Percentiles rank a stretch among this genome's conserved stretches.
phyloP scores from a whole-genome alignment of 495 filamentous ascomycete species.

The Penicillium angulare region DNA sequence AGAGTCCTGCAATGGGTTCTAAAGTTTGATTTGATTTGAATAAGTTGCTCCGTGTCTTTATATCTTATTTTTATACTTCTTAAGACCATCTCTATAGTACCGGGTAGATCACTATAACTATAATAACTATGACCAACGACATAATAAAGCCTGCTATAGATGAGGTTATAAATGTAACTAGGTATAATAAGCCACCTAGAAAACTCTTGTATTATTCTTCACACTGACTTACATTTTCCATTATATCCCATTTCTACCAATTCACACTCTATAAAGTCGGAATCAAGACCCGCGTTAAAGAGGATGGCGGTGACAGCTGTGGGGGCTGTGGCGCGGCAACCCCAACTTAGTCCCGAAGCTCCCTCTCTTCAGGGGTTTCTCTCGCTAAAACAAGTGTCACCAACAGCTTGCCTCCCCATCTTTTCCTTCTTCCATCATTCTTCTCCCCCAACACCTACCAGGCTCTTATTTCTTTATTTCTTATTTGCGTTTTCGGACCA shows the following conservation, averaged over 20 bases:
- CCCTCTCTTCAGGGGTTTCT: slow-evolving; percentile 36
- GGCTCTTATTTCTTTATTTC: slow-evolving; percentile 12
- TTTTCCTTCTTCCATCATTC: slow-evolving; percentile 21
- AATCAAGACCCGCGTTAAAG: not conserved
- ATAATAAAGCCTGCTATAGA: too few species aligned
- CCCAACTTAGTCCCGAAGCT: slow-evolving; percentile 34
- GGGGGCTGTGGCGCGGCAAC: slow-evolving; percentile 38
- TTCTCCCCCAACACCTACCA: not conserved
- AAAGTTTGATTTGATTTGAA: too few species aligned
- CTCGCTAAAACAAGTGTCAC: slow-evolving; percentile 44
- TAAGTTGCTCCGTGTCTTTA: too few species aligned
- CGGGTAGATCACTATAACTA: too few species aligned
- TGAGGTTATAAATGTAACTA: too few species aligned
- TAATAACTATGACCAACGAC: too few species aligned
- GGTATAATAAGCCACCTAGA: too few species aligned
- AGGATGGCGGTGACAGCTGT: slow-evolving; percentile 33
- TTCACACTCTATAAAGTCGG: not conserved
- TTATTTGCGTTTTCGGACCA: slow-evolving; percentile 17
- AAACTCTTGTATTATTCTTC: too few species aligned
- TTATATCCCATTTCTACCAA: too few species aligned
- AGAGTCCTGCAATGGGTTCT: not conserved
- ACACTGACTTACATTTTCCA: too few species aligned
- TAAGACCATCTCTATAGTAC: too few species aligned
- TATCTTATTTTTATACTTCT: too few species aligned
- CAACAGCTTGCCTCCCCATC: slow-evolving; percentile 9